Evolutionary conservation across 768 basidiomycete species (phyloP), one percentile per base, ranked within the genome.

Genomic region (Lyophyllum decastes): DNA sequence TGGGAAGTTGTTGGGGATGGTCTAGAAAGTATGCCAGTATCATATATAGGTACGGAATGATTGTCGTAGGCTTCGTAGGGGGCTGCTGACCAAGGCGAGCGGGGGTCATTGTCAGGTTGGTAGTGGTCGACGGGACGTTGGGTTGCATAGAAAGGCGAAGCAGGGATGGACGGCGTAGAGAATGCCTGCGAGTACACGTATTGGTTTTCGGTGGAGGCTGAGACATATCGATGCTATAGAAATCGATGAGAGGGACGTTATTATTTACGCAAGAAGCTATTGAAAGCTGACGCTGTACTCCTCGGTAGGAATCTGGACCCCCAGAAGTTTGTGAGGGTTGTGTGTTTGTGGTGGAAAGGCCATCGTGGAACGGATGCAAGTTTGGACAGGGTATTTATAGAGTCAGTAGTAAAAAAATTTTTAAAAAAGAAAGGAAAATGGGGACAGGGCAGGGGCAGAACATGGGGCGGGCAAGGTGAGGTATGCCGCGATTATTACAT

Each of bases 401-500:
- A 40, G 51, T 41, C 30, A 35, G 40, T 22, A 3, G n/a, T n/a
- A n/a, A n/a, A n/a, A n/a, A n/a, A n/a, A n/a, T n/a, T n/a, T n/a
- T n/a, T n/a, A n/a, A n/a, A n/a, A n/a, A n/a, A n/a, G n/a, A 14
- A 34, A 52, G 19, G 11, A 41, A 52, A 38, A 52, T 21, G 50
- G 44, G 24, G 22, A 45, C 26, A 46, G 26, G 22, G 8, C 22
- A 46, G 17, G 24, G 35, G 27, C 8, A 19, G 54, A 30, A 40
- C 40, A 19, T 41, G 40, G n/a, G 21, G 33, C 12, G 25, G 24
- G 41, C 10, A 24, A 24, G 10, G n/a, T 19, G 27, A 24, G 17
- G 34, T 46, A 43, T 12, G 51, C 49, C 45, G 54, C 61, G 47
- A 59, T 62, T 59, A 62, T 62, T 62, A 62, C 61, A 59, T 62